Evolutionary conservation across 768 basidiomycete genomes (phyloP).

Genomic region (Russula virescens): DNA sequence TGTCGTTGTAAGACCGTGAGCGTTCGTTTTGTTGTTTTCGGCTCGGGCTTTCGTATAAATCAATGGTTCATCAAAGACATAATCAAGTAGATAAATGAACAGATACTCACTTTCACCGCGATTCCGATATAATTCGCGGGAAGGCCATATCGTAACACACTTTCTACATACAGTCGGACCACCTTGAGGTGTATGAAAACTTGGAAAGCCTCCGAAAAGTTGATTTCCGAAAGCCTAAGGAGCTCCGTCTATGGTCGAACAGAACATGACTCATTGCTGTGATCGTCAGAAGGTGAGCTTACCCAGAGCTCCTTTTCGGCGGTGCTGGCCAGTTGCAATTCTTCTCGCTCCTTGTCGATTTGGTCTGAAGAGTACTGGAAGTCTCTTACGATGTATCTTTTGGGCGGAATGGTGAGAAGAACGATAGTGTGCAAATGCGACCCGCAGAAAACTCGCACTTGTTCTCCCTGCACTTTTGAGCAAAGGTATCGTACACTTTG

Average conservation of each 20-base stretch:
- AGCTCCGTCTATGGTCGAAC: constrained; percentile 70
- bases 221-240: constrained; percentile 82
- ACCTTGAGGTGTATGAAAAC: constrained; percentile 91
- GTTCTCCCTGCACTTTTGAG: constrained; percentile 91
- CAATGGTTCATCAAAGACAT: not conserved
- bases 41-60: constrained; percentile 59
- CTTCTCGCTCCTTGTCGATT: constrained; percentile 72
- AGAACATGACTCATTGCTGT: constrained; percentile 3
- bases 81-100: not conserved
- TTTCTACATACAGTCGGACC: constrained; percentile 87
- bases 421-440: not conserved
- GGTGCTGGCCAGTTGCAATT: constrained; percentile 67
- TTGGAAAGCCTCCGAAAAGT: constrained; percentile 96
- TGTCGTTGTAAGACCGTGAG: constrained; percentile 67
- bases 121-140: constrained; percentile 87
- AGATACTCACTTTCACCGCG: constrained; percentile 59
- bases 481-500: constrained; percentile 85
- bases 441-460: constrained; percentile 50
- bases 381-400: constrained; percentile 90
- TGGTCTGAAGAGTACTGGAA: constrained; percentile 85
- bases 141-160: constrained; percentile 90
- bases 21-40: constrained; percentile 76
- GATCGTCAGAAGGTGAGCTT: constrained; percentile 27
- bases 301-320: constrained; percentile 99
- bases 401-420: constrained; percentile 11